A percentile compares a stretch with the other conserved stretches of the same genome.
phyloP scores from a whole-genome alignment of 805 yeast species.

The Nakazawaea ishiwadae region DNA sequence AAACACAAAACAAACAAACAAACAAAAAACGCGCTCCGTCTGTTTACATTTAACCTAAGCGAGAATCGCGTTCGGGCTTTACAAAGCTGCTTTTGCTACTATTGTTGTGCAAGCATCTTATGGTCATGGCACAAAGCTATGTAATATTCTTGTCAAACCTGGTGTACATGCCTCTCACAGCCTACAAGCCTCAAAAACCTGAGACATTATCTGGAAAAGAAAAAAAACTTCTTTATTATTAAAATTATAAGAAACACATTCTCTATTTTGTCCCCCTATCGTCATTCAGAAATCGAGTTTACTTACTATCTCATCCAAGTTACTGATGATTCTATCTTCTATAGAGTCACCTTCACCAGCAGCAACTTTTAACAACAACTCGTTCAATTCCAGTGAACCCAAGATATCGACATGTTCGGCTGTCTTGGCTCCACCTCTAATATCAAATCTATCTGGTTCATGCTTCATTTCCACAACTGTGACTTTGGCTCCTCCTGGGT shows the following conservation, averaged over 20 bases:
- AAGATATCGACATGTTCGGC: conserved; percentile 97
- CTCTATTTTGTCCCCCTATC: too few relatives aligned
- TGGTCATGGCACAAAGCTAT: too few relatives aligned
- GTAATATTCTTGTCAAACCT: too few relatives aligned
- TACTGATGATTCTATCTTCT: conserved; percentile 52
- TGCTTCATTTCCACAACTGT: conserved; percentile 87
- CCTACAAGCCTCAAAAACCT: too few relatives aligned
- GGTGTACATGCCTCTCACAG: too few relatives aligned
- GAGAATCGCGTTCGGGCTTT: background rate
- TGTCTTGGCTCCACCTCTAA: conserved; percentile 95
- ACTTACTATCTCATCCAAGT: conserved; percentile 57
- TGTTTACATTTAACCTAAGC: conserved; percentile 3
- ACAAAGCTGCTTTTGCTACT: too few relatives aligned
- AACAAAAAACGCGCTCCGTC: conserved; percentile 13
- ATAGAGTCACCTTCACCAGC: conserved; percentile 74
- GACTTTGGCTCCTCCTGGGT: conserved; percentile 73
- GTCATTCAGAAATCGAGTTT: conserved; percentile 38
- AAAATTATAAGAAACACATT: too few relatives aligned
- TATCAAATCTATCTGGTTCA: conserved; percentile 90
- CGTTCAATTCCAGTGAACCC: conserved; percentile 91
- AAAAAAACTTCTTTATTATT: too few relatives aligned
- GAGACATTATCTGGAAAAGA: too few relatives aligned
- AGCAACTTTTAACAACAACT: conserved; percentile 75
- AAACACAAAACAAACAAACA: background rate
- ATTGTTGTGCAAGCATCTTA: too few relatives aligned